Base-by-base conservation (phyloP, 805 yeast species). In the Teunomyces lycoperdinae region DNA sequence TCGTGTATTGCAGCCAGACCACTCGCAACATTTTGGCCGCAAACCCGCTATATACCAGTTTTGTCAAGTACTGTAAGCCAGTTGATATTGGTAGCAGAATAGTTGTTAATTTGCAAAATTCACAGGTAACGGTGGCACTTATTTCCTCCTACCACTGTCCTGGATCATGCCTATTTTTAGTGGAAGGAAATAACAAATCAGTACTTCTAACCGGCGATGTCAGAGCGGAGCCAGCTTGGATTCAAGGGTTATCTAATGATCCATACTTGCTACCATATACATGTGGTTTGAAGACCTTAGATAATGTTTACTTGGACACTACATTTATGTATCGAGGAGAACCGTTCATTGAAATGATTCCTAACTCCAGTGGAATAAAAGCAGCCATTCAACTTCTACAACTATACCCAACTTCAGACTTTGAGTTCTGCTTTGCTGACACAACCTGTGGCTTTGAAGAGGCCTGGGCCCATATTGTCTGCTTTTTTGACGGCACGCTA, bases 141-240 rank as follows among this genome's bases (percentile, higher is more conserved):
- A 66, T 82, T 2, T 73, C 73, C 5, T 73, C 82, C 0, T 72
- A 80, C 55, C 87, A 82, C 53, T 82, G 87, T 55, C 80, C 84
- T 9, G 87, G 86, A 3, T 70, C 84, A 3, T 68, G 71, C 2
- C 78, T 81, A 82, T 76, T 78, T 48, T 66, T 82, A 27, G 48
- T 82, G 1, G 77, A 77, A 49, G 61, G 61, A 11, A 38, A 44
- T 1, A 34, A 10, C 48, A 49, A 42, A 8, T 58, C 79, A 0
- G 74, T 81, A 1, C 63, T 82, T 7, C 65, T 72, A 28, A 81
- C 86, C 0, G 87, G 86, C 2, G 87, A 82, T 55, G 47, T 79
- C 3, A 63, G 85, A 26, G 83, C 83, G 5, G 86, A 82, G 56
- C 41, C 51, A 1, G 77, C 81, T 79, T 79, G 81, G 76, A 58